Evolutionary conservation across 768 basidiomycete species (phyloP), one percentile per base, ranked within the genome.

Genomic region (Mycena chlorophos): DNA sequence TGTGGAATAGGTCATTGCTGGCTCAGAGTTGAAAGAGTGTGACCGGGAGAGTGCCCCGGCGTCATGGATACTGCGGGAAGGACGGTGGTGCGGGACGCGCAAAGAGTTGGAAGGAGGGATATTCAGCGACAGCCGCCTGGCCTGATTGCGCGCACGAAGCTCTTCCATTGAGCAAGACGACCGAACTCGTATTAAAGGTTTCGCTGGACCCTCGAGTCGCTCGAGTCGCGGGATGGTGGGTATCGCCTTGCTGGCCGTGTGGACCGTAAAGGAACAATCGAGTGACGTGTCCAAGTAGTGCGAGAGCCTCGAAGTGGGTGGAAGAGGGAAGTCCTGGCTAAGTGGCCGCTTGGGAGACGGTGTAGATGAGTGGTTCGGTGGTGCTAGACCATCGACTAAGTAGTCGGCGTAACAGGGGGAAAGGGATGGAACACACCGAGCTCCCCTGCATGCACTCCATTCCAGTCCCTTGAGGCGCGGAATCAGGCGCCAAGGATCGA

Each of bases 401-500:
- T 61, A 52, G 38, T 16, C 25, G 19, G 26, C 3, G 3, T 26
- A 17, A 29, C 31, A 49, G 40, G 51, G 52, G 53, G 5, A 39
- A 16, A 55, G 30, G 51, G 29, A 57, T 29, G 53, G 50, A 52
- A 39, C 60, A 38, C 47, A 62, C 55, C 26, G 34, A 57, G 39
- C 28, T 46, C 43, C 40, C 57, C 61, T 51, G 51, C 60, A 39
- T 47, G 56, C 37, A 81, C 74, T 49, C 66, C 64, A 17, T 68
- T 61, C 79, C 78, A 81, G 43, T 78, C 70, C 49, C 78, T 80
- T n/a, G n/a, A n/a, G 47, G 49, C 37, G 14, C 17, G 13, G 26
- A 57, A 52, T 58, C 49, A 55, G 28, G 31, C 51, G 55, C 57
- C 47, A 28, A 61, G 31, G 19, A 64, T 64, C 54, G 40, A 17